Percentiles rank a stretch among this genome's conserved stretches.
These are phyloP conservation scores for Leucaena leucocephala DNA, from an alignment of 306 rosid species.

Conservation along the genomic window DNA sequence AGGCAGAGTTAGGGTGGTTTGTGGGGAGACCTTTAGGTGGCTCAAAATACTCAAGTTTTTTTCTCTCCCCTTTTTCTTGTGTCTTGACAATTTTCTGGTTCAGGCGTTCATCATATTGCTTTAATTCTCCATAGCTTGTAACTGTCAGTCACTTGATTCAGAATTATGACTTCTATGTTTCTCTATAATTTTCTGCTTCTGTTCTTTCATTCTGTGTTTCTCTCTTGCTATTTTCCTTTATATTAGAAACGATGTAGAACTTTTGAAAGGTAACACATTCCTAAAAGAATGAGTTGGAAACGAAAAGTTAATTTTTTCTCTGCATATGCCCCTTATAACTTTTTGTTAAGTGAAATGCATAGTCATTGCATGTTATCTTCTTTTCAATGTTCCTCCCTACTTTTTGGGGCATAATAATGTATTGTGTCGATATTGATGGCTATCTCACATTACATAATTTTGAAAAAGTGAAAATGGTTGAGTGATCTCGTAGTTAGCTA, in stretches of 20 bases:
- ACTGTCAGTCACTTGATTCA: not conserved
- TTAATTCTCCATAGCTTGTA: not conserved
- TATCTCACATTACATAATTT: not conserved
- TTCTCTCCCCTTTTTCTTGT: not conserved
- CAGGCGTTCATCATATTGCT: not conserved
- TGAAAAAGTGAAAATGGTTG: not conserved
- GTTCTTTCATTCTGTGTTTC: not conserved
- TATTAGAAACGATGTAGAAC: not conserved
- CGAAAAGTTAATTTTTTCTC: not conserved
- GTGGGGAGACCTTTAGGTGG: not conserved
- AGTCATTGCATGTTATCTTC: not conserved
- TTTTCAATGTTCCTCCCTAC: not conserved
- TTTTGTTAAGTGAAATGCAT: not conserved
- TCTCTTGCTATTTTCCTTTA: not conserved
- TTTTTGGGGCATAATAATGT: not conserved
- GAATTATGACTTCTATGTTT: not conserved
- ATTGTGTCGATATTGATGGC: not conserved
- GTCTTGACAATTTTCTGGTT: not conserved
- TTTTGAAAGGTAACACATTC: not conserved
- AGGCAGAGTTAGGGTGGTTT: not conserved
- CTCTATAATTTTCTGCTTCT: not conserved
- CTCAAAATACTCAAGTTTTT: not conserved
- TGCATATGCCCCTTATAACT: not conserved
- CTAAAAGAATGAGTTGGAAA: conserved; percentile 2
- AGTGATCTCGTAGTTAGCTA: not conserved